Conservation (phyloP, 805 yeast species). For the Candida sonorensis region DNA sequence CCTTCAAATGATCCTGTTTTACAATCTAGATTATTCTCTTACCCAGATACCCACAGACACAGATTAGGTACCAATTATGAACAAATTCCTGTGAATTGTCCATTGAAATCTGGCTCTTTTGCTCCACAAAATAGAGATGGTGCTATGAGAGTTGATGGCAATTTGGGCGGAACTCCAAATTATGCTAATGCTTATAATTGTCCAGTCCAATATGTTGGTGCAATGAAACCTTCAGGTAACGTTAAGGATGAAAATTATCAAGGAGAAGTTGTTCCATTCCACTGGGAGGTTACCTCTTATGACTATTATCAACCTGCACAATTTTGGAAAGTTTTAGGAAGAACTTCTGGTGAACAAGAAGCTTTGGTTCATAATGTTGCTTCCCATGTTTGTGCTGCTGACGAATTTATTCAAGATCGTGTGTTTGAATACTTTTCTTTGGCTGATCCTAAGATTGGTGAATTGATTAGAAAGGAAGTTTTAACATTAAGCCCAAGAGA, state of each 20-base stretch:
- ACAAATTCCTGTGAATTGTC: constrained; percentile 89
- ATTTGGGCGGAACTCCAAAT: constrained; percentile 73
- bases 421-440: constrained; percentile 71
- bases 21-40: constrained; percentile 75
- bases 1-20: constrained; percentile 80
- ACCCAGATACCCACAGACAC: constrained; percentile 82
- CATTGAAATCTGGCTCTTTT: constrained; percentile 47
- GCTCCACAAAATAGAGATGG: constrained; percentile 83
- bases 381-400: constrained; percentile 63
- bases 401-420: constrained; percentile 68
- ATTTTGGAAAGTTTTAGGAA: constrained; percentile 74
- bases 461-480: constrained; percentile 57
- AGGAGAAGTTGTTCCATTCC: constrained; percentile 55
- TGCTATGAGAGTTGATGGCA: constrained; percentile 60
- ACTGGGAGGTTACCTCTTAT: constrained; percentile 67
- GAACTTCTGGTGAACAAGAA: constrained; percentile 74
- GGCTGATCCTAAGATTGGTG: constrained; percentile 65
- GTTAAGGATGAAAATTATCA: constrained; percentile 25
- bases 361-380: constrained; percentile 81
- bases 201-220: constrained; percentile 38
- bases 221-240: constrained; percentile 27
- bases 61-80: constrained; percentile 71
- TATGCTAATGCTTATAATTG: constrained; percentile 52
- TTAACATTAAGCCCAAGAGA: constrained; percentile 44
- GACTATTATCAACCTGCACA: constrained; percentile 76